A percentile compares a stretch with the other conserved stretches of the same genome.
These are phyloP conservation scores for Diaporthe citriasiana DNA, from an alignment of 2,329 filamentous ascomycete genomes.

Conservation along the genomic window DNA sequence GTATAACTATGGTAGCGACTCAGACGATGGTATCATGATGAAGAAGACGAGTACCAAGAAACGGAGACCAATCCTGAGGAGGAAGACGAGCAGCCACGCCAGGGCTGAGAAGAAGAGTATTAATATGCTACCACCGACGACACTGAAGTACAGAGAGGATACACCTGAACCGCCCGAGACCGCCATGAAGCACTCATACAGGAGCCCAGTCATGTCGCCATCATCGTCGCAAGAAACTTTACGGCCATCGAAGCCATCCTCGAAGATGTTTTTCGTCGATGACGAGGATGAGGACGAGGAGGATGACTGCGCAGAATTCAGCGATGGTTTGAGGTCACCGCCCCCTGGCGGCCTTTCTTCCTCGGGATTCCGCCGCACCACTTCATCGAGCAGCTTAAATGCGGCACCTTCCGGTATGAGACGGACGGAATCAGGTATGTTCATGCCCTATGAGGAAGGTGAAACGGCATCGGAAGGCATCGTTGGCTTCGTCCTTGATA, in stretches of 20 bases:
- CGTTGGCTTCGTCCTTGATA: conserved; percentile 85
- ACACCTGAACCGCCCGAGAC: conserved; percentile 76
- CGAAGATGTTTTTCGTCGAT: conserved; percentile 74
- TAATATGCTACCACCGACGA: conserved; percentile 88
- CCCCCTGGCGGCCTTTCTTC: conserved; percentile 40
- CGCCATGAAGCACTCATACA: conserved; percentile 73
- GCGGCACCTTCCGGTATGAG: conserved; percentile 74
- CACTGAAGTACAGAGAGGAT: conserved; percentile 85
- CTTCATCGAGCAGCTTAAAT: conserved; percentile 64
- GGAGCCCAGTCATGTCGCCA: conserved; percentile 72
- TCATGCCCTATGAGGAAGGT: conserved; percentile 87
- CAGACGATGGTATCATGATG: conserved; percentile 84
- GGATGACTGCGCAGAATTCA: conserved; percentile 45
- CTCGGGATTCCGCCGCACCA: conserved; percentile 60
- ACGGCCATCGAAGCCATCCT: conserved; percentile 76
- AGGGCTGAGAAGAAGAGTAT: conserved; percentile 83
- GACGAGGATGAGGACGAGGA: conserved; percentile 66
- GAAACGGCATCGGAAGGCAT: conserved; percentile 76
- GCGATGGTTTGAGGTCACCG: conserved; percentile 44
- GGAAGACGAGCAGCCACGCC: conserved; percentile 56
- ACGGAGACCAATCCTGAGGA: conserved; percentile 66
- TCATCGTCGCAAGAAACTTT: conserved; percentile 88
- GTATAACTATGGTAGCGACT: conserved; percentile 71
- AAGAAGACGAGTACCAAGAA: conserved; percentile 78
- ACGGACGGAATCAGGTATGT: conserved; percentile 88